Evolutionary conservation across 2,329 filamentous ascomycete species (phyloP).

Genomic region (Aspergillus alliaceus): DNA sequence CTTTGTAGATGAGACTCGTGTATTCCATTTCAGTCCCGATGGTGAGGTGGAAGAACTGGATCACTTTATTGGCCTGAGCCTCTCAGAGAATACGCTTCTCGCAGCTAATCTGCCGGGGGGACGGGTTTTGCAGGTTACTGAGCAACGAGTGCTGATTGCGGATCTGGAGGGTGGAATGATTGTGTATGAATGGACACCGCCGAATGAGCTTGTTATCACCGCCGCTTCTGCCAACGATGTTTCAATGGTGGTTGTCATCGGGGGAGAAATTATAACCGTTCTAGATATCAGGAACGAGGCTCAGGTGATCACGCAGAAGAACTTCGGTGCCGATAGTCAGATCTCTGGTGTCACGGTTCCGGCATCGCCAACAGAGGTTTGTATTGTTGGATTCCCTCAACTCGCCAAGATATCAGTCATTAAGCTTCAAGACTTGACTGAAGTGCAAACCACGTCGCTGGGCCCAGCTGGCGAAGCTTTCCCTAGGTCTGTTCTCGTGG

Average conservation of each 20-base stretch:
- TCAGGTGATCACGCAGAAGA: slow-evolving; percentile 57
- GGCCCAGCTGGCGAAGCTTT: slow-evolving; percentile 70
- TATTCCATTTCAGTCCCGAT: slow-evolving; percentile 72
- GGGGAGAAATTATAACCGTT: slow-evolving; percentile 70
- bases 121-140: slow-evolving; percentile 74
- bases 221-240: slow-evolving; percentile 72
- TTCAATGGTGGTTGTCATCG: slow-evolving; percentile 70
- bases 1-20: slow-evolving; percentile 77
- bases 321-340: slow-evolving; percentile 68
- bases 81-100: slow-evolving; percentile 72
- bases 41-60: slow-evolving; percentile 86
- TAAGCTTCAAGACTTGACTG: slow-evolving; percentile 64
- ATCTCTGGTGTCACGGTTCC: slow-evolving; percentile 82
- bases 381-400: slow-evolving; percentile 84
- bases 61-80: slow-evolving; percentile 67
- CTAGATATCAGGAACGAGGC: slow-evolving; percentile 64
- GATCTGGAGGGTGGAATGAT: slow-evolving; percentile 54
- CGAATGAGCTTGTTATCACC: slow-evolving; percentile 62
- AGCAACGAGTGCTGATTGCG: slow-evolving; percentile 60
- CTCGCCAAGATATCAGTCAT: slow-evolving; percentile 77
- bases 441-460: slow-evolving; percentile 65
- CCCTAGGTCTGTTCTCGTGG: slow-evolving; percentile 77
- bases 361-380: slow-evolving; percentile 61
- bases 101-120: slow-evolving; percentile 64
- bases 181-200: slow-evolving; percentile 48